Evolutionary conservation across 768 basidiomycete species (phyloP).

Genomic region (Hemileccinum rubropunctum): DNA sequence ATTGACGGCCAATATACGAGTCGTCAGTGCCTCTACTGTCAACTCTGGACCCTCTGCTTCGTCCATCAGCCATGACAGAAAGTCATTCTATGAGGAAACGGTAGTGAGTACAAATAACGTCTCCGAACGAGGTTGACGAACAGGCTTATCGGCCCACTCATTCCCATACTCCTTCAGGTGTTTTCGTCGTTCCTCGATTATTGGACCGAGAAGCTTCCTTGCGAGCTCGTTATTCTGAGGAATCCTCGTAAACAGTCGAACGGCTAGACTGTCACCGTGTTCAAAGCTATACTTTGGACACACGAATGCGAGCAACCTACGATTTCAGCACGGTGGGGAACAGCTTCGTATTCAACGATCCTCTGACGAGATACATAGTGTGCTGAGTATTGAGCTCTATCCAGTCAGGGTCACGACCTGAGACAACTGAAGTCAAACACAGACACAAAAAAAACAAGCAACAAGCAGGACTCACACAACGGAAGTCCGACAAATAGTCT

Average conservation of each 20-base stretch:
- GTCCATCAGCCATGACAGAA: slow-evolving; percentile 32
- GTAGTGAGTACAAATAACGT: not conserved
- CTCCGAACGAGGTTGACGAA: slow-evolving; percentile 10
- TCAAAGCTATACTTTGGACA: not conserved
- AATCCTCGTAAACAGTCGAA: slow-evolving; percentile 10
- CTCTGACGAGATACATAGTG: slow-evolving; percentile 27
- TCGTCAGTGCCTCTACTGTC: slow-evolving; percentile 22
- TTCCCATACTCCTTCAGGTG: slow-evolving; percentile 22
- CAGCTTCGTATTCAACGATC: slow-evolving; percentile 19
- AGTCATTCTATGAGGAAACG: slow-evolving; percentile 23
- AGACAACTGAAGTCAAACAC: not conserved
- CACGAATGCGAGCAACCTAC: slow-evolving; percentile 15
- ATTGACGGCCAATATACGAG: slow-evolving; percentile 6
- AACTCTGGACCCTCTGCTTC: slow-evolving; percentile 17
- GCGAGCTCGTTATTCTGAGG: slow-evolving; percentile 3
- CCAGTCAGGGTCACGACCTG: slow-evolving; percentile 41
- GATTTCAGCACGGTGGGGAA: slow-evolving; percentile 34
- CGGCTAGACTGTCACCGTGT: slow-evolving; percentile 16
- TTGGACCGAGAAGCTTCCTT: slow-evolving; percentile 20
- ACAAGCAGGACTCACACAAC: slow-evolving; percentile 31
- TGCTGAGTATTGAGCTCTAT: slow-evolving; percentile 27
- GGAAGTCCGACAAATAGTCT: slow-evolving; percentile 48
- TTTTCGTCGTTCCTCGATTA: slow-evolving; percentile 27
- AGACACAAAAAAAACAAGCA: not conserved
- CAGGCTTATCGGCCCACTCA: slow-evolving; percentile 31